Evolutionary conservation across 2,329 filamentous ascomycete genomes (phyloP).

Genomic region (Pestalotiopsis sp.): DNA sequence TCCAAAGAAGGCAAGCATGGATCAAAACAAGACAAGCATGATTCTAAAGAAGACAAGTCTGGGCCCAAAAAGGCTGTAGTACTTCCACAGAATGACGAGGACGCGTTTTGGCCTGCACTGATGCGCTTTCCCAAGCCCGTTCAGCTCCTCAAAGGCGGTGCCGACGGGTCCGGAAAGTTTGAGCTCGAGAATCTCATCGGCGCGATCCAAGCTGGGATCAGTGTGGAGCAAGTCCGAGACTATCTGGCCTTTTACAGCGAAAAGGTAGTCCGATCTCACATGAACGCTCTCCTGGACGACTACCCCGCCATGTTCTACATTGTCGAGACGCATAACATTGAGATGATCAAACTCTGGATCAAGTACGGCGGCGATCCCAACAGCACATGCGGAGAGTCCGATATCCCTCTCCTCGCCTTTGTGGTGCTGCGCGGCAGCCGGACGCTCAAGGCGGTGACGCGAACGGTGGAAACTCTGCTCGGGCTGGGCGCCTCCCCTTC

Average conservation of each 20-base stretch:
- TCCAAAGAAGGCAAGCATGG: too few relatives aligned
- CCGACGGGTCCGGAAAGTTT: not conserved
- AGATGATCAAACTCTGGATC: constrained; percentile 22
- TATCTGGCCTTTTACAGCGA: constrained; percentile 17
- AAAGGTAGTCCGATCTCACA: not conserved
- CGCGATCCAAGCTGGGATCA: constrained; percentile 3
- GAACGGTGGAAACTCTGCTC: constrained; percentile 19
- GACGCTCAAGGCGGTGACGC: constrained; percentile 15
- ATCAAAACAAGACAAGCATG: not conserved
- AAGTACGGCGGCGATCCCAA: constrained; percentile 24
- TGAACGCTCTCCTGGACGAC: constrained; percentile 20
- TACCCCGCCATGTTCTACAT: constrained; percentile 26
- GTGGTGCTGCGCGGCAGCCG: constrained; percentile 17
- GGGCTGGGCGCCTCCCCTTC: constrained; percentile 19
- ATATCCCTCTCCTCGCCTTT: constrained; percentile 23
- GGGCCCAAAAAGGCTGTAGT: too few relatives aligned
- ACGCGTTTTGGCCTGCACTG: not conserved
- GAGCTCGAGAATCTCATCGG: constrained; percentile 1
- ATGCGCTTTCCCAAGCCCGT: not conserved
- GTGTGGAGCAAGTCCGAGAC: not conserved
- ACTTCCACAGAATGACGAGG: not conserved
- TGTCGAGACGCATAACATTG: constrained; percentile 19
- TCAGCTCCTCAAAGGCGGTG: not conserved
- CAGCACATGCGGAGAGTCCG: constrained; percentile 15
- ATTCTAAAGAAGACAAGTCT: not conserved